Percentiles rank a stretch among this genome's conserved stretches.
These are phyloP conservation scores for Phytophthora vignae DNA, from an alignment of 352 stramenopile species.

Conservation along the genomic window DNA sequence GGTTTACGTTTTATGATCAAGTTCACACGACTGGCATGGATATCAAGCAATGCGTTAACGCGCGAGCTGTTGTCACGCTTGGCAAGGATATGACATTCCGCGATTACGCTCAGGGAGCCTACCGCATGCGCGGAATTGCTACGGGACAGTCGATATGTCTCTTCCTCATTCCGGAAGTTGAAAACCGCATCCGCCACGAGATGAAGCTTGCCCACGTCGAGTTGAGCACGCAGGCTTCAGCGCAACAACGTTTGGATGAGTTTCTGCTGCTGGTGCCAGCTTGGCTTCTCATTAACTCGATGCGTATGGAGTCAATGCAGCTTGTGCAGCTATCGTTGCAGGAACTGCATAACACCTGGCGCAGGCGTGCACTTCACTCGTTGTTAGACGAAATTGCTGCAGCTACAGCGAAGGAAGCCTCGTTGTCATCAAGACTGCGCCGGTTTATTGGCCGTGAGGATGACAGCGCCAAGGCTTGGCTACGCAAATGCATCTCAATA, in stretches of 20 bases:
- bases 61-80: slow-evolving; percentile 89
- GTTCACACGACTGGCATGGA: slow-evolving; percentile 95
- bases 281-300: slow-evolving; percentile 99
- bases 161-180: slow-evolving; percentile 94
- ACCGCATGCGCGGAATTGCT: slow-evolving; percentile 92
- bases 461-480: slow-evolving; percentile 50
- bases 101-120: slow-evolving; percentile 93
- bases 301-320: slow-evolving; percentile 99
- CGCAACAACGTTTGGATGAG: slow-evolving; percentile 52
- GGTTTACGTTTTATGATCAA: slow-evolving; percentile 95
- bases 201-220: slow-evolving; percentile 56
- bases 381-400: slow-evolving; percentile 83
- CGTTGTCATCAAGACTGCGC: slow-evolving; percentile 57
- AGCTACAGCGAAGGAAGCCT: slow-evolving; percentile 27
- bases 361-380: slow-evolving; percentile 94
- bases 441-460: slow-evolving; percentile 68
- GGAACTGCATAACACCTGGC: slow-evolving; percentile 98
- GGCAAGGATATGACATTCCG: slow-evolving; percentile 98
- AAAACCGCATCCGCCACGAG: slow-evolving; percentile 88
- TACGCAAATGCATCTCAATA: slow-evolving; percentile 73
- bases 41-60: slow-evolving; percentile 92
- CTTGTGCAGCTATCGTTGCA: slow-evolving; percentile 97
- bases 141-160: slow-evolving; percentile 93
- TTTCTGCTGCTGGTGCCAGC: slow-evolving; percentile 86
- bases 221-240: slow-evolving; percentile 24